A percentile compares a stretch with the other conserved stretches of the same genome.
Conservation (phyloP, 2,329 filamentous ascomycete genomes). For the Clarireedia hainanense region DNA sequence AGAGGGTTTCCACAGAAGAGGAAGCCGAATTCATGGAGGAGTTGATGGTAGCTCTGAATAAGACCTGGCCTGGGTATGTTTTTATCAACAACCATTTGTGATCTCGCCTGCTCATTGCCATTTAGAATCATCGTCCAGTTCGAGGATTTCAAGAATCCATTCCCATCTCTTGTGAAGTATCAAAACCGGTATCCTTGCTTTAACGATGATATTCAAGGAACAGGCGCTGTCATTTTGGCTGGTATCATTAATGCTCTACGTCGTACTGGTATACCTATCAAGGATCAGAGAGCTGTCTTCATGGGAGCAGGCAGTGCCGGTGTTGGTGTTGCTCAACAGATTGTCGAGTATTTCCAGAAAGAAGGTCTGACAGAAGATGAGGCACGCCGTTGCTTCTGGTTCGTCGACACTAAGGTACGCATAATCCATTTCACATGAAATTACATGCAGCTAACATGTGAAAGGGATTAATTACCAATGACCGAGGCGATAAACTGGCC, state of each 20-base stretch:
- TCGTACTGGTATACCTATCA: slow-evolving; percentile 55
- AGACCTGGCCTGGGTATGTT: slow-evolving; percentile 68
- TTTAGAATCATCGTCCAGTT: slow-evolving; percentile 48
- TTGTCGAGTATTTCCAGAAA: slow-evolving; percentile 68
- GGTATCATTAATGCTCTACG: slow-evolving; percentile 70
- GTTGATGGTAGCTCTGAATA: slow-evolving; percentile 60
- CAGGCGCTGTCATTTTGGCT: slow-evolving; percentile 77
- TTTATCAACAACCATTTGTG: slow-evolving; percentile 58
- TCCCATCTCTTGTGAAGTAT: slow-evolving; percentile 59
- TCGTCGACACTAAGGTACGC: slow-evolving; percentile 51
- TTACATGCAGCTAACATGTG: too few species aligned
- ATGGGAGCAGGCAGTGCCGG: slow-evolving; percentile 79
- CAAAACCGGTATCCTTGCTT: slow-evolving; percentile 71
- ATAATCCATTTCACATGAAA: too few species aligned
- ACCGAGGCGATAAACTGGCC: slow-evolving; percentile 64
- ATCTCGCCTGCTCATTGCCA: neutral
- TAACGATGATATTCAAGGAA: slow-evolving; percentile 87
- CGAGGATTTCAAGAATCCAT: slow-evolving; percentile 62
- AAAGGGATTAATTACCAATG: slow-evolving; percentile 58
- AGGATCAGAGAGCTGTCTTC: slow-evolving; percentile 63
- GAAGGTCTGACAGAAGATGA: slow-evolving; percentile 59
- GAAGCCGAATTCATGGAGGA: slow-evolving; percentile 71
- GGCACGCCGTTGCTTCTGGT: slow-evolving; percentile 62
- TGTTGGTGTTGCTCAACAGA: slow-evolving; percentile 77
- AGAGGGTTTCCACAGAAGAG: slow-evolving; percentile 57